A percentile compares a stretch with the other conserved stretches of the same genome.
Conservation (phyloP, 495 filamentous ascomycete genomes). For the Bombardia bombarda region DNA sequence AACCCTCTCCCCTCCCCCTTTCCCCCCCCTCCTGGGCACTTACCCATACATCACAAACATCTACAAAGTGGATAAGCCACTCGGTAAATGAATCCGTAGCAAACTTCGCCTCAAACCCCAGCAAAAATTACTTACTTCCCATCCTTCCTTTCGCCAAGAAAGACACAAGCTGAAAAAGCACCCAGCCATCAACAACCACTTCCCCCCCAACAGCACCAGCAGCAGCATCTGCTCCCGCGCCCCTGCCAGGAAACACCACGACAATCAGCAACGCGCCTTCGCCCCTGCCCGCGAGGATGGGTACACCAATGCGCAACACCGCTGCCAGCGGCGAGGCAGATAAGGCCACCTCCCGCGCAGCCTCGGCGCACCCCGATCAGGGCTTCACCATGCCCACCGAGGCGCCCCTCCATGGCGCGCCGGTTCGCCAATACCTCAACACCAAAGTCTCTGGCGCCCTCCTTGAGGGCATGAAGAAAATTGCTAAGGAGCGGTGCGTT, state of each 20-base stretch:
- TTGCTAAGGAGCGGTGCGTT: conserved; percentile 79
- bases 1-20: neutral
- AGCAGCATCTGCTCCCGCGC: conserved; percentile 5
- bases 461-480: conserved; percentile 84
- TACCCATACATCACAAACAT: neutral
- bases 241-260: too few species aligned
- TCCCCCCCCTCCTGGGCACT: neutral
- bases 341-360: conserved; percentile 32
- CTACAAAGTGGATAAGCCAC: neutral
- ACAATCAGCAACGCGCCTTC: conserved; percentile 28
- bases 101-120: conserved; percentile 1
- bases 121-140: too few species aligned
- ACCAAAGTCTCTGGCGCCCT: conserved; percentile 75
- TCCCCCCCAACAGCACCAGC: conserved; percentile 2
- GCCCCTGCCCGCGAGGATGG: conserved; percentile 34
- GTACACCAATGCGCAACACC: conserved; percentile 25
- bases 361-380: conserved; percentile 44
- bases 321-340: conserved; percentile 11
- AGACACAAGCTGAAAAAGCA: too few species aligned
- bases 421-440: conserved; percentile 84
- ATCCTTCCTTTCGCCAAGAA: too few species aligned
- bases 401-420: conserved; percentile 65
- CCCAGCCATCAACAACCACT: conserved; percentile 1
- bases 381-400: conserved; percentile 43
- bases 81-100: conserved; percentile 2